These are phyloP conservation scores for Whalleya microplaca DNA, from an alignment of 2,329 filamentous ascomycete species.

Conservation along the genomic window DNA sequence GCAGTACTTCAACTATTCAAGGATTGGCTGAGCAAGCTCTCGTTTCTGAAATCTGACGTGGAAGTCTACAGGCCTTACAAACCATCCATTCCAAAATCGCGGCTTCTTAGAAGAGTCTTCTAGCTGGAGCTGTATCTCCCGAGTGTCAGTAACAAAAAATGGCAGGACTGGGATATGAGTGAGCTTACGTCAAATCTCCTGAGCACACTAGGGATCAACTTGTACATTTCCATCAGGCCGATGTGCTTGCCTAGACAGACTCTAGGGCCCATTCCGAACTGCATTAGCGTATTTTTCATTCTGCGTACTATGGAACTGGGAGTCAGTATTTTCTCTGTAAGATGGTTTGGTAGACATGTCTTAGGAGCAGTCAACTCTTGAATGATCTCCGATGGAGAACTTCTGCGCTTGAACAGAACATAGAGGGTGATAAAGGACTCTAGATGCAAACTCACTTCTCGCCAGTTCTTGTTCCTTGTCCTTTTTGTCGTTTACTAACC, in stretches of 20 bases:
- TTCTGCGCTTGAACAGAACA: too few species aligned
- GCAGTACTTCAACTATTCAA: not conserved
- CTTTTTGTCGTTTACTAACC: conserved; percentile 27
- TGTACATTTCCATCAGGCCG: conserved; percentile 17
- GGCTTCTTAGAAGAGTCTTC: conserved; percentile 13
- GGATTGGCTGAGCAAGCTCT: conserved; percentile 9
- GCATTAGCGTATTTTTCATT: conserved; percentile 14
- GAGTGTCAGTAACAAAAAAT: not conserved
- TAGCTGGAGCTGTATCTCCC: conserved; percentile 1
- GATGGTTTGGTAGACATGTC: too few species aligned
- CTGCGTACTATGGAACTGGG: too few species aligned
- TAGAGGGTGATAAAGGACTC: too few species aligned
- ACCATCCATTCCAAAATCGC: conserved; percentile 17
- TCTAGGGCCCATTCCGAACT: conserved; percentile 14
- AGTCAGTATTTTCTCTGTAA: too few species aligned
- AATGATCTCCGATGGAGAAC: too few species aligned
- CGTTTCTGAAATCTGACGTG: conserved; percentile 8
- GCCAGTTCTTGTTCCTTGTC: conserved; percentile 7
- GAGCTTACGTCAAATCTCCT: conserved; percentile 3
- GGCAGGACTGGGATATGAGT: not conserved
- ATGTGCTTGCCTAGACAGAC: conserved; percentile 16
- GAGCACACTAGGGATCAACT: conserved; percentile 13
- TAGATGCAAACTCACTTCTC: too few species aligned
- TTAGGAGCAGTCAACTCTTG: too few species aligned
- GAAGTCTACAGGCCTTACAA: conserved; percentile 12